These are phyloP conservation scores for Leccinum olivaceopallidum DNA, from an alignment of 768 basidiomycete genomes.

Conservation along the genomic window DNA sequence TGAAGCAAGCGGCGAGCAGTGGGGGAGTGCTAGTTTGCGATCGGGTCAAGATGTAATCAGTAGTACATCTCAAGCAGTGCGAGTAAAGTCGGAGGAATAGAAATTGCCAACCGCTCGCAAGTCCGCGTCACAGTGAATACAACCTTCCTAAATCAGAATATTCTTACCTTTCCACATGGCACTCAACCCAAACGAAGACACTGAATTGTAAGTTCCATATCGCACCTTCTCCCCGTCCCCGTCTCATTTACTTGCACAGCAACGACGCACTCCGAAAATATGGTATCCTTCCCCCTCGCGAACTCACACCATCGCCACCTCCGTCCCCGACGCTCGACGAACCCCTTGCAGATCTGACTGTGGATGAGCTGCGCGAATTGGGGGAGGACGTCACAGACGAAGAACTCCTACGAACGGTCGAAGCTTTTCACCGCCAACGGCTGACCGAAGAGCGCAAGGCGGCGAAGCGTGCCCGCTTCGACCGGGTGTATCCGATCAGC, in stretches of 20 bases:
- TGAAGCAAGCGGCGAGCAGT: slow-evolving; percentile 17
- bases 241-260: slow-evolving; percentile 41
- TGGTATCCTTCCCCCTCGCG: slow-evolving; percentile 83
- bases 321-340: slow-evolving; percentile 72
- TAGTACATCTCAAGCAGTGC: slow-evolving; percentile 21
- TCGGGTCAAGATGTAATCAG: slow-evolving; percentile 19
- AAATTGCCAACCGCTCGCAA: slow-evolving; percentile 20
- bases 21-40: slow-evolving; percentile 11
- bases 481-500: slow-evolving; percentile 83
- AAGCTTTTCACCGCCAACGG: slow-evolving; percentile 62
- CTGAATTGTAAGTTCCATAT: slow-evolving; percentile 78
- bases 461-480: slow-evolving; percentile 70
- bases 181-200: slow-evolving; percentile 87
- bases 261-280: slow-evolving; percentile 93
- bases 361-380: slow-evolving; percentile 64
- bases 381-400: slow-evolving; percentile 75
- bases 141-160: slow-evolving; percentile 30
- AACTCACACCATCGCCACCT: slow-evolving; percentile 79
- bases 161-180: slow-evolving; percentile 42
- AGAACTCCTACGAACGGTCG: slow-evolving; percentile 73
- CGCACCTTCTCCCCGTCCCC: neutral
- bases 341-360: slow-evolving; percentile 61
- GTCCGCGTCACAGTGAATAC: slow-evolving; percentile 33
- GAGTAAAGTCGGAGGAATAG: slow-evolving; percentile 2
- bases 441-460: slow-evolving; percentile 61